Base-by-base conservation (phyloP, 306 rosid species). In the Corylus americana region DNA sequence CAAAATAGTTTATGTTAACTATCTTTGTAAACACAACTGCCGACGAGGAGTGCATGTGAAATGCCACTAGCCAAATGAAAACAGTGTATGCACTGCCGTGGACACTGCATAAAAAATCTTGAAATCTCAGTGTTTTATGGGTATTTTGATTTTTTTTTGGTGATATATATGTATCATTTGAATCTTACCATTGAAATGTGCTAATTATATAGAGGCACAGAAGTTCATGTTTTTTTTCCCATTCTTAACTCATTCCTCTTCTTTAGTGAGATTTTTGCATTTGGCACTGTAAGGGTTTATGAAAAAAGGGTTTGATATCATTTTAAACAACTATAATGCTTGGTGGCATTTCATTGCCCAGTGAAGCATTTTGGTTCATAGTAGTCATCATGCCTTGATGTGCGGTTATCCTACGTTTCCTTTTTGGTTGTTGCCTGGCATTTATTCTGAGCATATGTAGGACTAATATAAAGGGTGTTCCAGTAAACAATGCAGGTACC, bases 401-500 rank as follows among this genome's bases (percentile, higher is more conserved):
- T 10, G 29, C 20, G 78, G 53, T 64, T 20, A 37, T 74, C 44
- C 74, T 11, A 14, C 58, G 13, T 39, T 17, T 13, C 31, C n/a
- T 14, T 49, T n/a, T 49, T 18, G 13, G 69, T 22, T 37, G 47
- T 22, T 39, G 29, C 75, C 69, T 20, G 74, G 4, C 62, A 42
- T 57, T 53, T 48, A 37, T 57, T 76, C 51, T 63, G 71, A 35
- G 9, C 49, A 1, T 48, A 51, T 70, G 37, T 70, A 39, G 69
- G 62, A 42, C 78, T 73, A 75, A 78, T 64, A 58, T 42, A 73
- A 73, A 79, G 50, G 73, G 54, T 47, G 59, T 37, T 11, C 77
- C 89, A 89, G 98, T 94, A 20, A 94, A 94, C 71, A 85, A 87
- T 51, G 98, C 98, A 35, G 97, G 98, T 16, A 88, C 93, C 5